phyloP scores from a whole-genome alignment of 768 basidiomycete species.

The Xerocomellus chrysenteron region DNA sequence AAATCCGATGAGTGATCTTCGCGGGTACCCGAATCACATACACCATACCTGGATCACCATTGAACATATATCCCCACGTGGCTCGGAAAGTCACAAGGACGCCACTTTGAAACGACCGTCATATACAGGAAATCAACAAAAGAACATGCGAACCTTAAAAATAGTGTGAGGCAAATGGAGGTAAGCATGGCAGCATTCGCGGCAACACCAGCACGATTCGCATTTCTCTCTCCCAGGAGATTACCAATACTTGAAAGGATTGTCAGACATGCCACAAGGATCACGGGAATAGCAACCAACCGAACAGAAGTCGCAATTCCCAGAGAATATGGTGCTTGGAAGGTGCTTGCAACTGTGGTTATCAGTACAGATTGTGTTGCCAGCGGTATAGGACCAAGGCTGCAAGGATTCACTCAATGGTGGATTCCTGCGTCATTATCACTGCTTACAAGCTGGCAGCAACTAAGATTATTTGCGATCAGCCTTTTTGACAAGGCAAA shows the following conservation, averaged over 20 bases:
- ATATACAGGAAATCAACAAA: background rate
- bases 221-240: constrained; percentile 78
- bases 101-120: constrained; percentile 32
- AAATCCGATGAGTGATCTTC: background rate
- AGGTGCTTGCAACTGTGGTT: constrained; percentile 70
- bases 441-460: constrained; percentile 50
- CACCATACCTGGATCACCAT: constrained; percentile 52
- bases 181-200: constrained; percentile 66
- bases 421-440: background rate
- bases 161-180: constrained; percentile 53
- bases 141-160: constrained; percentile 52
- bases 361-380: constrained; percentile 88
- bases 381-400: constrained; percentile 75
- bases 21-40: background rate
- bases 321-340: constrained; percentile 81
- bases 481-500: background rate
- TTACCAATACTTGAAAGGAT: constrained; percentile 70
- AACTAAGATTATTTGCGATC: constrained; percentile 31
- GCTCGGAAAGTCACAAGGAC: constrained; percentile 60
- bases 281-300: constrained; percentile 36
- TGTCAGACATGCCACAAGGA: background rate
- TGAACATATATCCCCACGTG: constrained; percentile 77
- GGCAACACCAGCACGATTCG: constrained; percentile 66
- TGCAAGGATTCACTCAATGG: constrained; percentile 32
- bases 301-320: constrained; percentile 83